phyloP scores from a whole-genome alignment of 129 eudicot species.

The carrot (Daucus carota) region DH1_v3.0 NC_030387.2:33688001-33688500 shows the following conservation, averaged over 20 bases:
- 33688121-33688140: not conserved
- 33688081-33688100: not conserved
- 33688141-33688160: not conserved
- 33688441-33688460: conserved; percentile 15
- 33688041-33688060: not conserved
- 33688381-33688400: conserved; percentile 71
- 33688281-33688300: conserved; percentile 59
- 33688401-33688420: conserved; percentile 84
- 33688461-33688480: not conserved
- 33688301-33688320: conserved; percentile 9
- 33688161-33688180: not conserved
- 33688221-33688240: conserved; percentile 76
- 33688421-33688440: conserved; percentile 97
- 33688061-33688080: not conserved
- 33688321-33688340: too few relatives aligned
- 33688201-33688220: not conserved
- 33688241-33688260: conserved; percentile 98
- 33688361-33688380: too few relatives aligned
- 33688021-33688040: not conserved
- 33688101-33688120: not conserved
- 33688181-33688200: not conserved
- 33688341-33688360: too few relatives aligned
- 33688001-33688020: not conserved
- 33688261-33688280: conserved; percentile 79
- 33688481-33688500: not conserved